Evolutionary conservation across 2,329 filamentous ascomycete genomes (phyloP), one percentile per base, ranked within the genome.

Genomic region (Sclerotinia trifoliorum): DNA sequence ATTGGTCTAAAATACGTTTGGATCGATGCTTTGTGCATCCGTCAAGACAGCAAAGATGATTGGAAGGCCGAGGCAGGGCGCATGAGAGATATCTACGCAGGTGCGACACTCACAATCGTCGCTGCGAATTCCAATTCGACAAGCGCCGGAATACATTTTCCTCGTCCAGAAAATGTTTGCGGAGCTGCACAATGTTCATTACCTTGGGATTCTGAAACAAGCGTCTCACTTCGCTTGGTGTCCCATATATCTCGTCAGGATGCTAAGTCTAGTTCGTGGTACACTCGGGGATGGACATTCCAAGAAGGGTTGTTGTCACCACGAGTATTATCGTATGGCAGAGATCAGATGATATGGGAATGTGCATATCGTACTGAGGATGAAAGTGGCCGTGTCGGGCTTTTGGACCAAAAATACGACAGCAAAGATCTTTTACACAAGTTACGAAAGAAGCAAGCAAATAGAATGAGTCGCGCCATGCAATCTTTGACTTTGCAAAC

Each of bases 371-470:
- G 61, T 35, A 56, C 54, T 7, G 29, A 58, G 32, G 62, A 63
- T 32, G 68, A 70, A 49, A 65, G 68, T 61, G 68, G 68, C 7
- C 66, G 66, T 21, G 61, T 58, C 39, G 58, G 52, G 7, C 10
- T 70, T 26, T 29, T 70, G 48, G 68, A 68, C 42, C 68, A 70
- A n/a, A 54, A 65, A 8, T 70, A 65, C 29, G 68, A 68, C 46
- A 68, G 66, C 49, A 70, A 70, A 51, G 68, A 70, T 58, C 54
- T 70, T 10, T 26, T 70, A 11, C 66, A 70, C 55, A 68, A 65
- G 29, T 21, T 49, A 39, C 58, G 66, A 17, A 70, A 70, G 46
- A 68, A 49, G 39, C 54, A 62, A 52, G 49, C 24, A 1, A 70
- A 44, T 5, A 65, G n/a, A 54, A 39, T 32, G 6, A 54, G 55